Base-by-base conservation (phyloP, 2,329 filamentous ascomycete species). In the Diaporthe sp. region DNA sequence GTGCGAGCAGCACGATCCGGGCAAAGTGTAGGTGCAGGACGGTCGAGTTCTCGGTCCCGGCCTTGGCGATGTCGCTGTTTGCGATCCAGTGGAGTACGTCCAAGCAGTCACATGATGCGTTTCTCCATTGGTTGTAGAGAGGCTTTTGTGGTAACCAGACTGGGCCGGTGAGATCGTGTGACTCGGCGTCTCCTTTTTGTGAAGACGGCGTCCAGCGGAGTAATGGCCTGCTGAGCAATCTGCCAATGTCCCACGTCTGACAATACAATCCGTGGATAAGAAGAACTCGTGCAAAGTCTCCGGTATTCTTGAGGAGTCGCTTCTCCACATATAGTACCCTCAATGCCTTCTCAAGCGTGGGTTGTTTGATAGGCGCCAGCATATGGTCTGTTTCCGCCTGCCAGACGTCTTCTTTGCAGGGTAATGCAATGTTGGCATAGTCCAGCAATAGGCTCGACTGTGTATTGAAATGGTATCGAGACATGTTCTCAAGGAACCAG, bases 21-120 rank as follows among this genome's bases (percentile, higher is more conserved):
- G 90, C 86, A 2, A 88, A 80, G 77, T 92, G 90, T 4, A 92
- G 84, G 77, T 91, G 89, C 9, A 91, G 80, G 0, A 92, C 84
- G 1, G 88, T 89, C 3, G 88, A 85, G 74, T 90, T 88, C 75
- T 91, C 89, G 8, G 87, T 82, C 0, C 89, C 90, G 1, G 85
- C 83, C 67, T 85, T 85, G 6, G 87, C 87, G 42, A 89, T 86
- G 0, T 85, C 85, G 57, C 85, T 87, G 77, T 90, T 90, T 3
- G 89, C 89, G 25, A 86, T 85, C 89, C 90, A 91, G 78, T 92
- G 89, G 2, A 92, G 82, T 1, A 91, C 85, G 74, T 92, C 90
- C 3, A 92, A 77, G 57, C 84, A 86, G 72, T 88, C 87, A 57
- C 86, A 85, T 22, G 84, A 82, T 5, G 84, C 83, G 58, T 88